Conservation (phyloP, 148 eudicot genomes). For the Fagopyrum esculentum region DNA sequence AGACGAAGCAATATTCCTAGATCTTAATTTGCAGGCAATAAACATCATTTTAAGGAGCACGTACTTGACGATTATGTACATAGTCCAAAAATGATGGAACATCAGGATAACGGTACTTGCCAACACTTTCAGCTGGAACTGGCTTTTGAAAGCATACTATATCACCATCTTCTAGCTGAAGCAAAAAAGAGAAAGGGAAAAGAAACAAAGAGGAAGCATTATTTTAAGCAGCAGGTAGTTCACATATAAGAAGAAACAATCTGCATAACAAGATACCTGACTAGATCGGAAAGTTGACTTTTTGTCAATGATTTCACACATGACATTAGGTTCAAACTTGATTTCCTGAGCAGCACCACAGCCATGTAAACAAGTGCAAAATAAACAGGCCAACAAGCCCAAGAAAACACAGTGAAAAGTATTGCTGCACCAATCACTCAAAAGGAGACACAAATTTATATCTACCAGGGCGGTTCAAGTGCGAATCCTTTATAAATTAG, state of each 20-base stretch:
- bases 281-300: conserved; percentile 42
- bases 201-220: background rate
- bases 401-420: background rate
- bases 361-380: background rate
- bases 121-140: conserved; percentile 34
- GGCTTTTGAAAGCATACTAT: conserved; percentile 65
- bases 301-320: conserved; percentile 68
- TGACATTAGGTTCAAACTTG: conserved; percentile 66
- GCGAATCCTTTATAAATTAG: background rate
- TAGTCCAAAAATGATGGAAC: conserved; percentile 68
- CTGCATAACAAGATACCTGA: conserved; percentile 37
- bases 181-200: background rate
- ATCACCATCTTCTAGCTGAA: conserved; percentile 79
- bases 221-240: background rate
- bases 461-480: background rate
- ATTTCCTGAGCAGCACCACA: conserved; percentile 45
- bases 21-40: background rate
- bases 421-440: background rate
- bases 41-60: conserved; percentile 9
- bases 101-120: conserved; percentile 47
- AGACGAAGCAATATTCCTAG: background rate
- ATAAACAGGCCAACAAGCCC: background rate
- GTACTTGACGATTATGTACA: conserved; percentile 70
- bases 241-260: background rate
- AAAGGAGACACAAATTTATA: background rate